Base-by-base conservation (phyloP, 768 basidiomycete genomes). In the Pilatotrama ljubarskyi region DNA sequence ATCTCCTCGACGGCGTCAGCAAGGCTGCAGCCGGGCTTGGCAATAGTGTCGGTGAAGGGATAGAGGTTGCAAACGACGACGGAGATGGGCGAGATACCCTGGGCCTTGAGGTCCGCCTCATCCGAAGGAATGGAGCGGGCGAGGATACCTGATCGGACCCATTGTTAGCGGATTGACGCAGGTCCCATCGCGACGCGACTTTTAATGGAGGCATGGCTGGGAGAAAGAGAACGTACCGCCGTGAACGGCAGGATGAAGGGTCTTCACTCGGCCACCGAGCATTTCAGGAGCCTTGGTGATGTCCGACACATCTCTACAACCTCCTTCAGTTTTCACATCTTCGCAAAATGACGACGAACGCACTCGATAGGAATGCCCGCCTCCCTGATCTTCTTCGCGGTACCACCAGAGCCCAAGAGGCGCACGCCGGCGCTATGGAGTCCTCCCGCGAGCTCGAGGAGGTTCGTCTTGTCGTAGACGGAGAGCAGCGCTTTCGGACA, bases 21-120 rank as follows among this genome's bases (percentile, higher is more conserved):
- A 60, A 98, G 84, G 11, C 93, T 95, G 76, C 95, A 95, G 64
- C 84, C 84, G 0, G 94, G 91, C 67, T 88, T 85, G 0, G 95
- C 83, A 72, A 96, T 91, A 48, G 95, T 97, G 20, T 87, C 84
- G 32, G 91, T 85, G 78, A 99, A 99, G 0, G 97, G 97, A 79
- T 99, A 98, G 52, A 99, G 86, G 74, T 99, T 99, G 86, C 97
- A 99, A 62, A 97, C 95, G 58, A 99, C 96, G 78, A 99, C 90
- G 56, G 90, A 87, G 76, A 98, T 98, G 62, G 92, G 91, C 6
- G 91, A 84, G 74, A 99, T 98, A 59, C 79, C 80, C 69, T 96
- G 94, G 7, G 86, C 79, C 26, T 82, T 76, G 51, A 98, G 83
- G 73, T 99, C 97, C 54, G 82, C 79, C 64, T 94, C 83, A 75